Evolutionary conservation across 163 green algal genomes (phyloP), one percentile per base, ranked within the genome.

Genomic region (Volvox carteri): DNA sequence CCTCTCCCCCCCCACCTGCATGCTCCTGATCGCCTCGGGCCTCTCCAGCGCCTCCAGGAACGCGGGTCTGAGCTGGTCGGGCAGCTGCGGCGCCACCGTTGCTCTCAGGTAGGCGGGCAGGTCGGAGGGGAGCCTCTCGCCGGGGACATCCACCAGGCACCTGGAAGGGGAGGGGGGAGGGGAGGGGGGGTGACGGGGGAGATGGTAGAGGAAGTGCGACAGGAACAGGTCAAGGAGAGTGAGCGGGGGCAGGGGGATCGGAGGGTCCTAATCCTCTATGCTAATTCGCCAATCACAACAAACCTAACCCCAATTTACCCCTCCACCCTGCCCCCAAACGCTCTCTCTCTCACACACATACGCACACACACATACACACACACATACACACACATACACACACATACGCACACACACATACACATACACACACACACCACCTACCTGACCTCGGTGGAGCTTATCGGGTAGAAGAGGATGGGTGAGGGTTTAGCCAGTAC

Each of bases 381-480:
- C n/a, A n/a, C n/a, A n/a, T n/a, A n/a, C n/a, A n/a, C n/a, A n/a
- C n/a, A n/a, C n/a, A n/a, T n/a, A n/a, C n/a, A n/a, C n/a, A n/a
- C n/a, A n/a, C n/a, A n/a, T n/a, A n/a, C n/a, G n/a, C n/a, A n/a
- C n/a, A n/a, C n/a, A n/a, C n/a, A n/a, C n/a, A n/a, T n/a, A n/a
- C n/a, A n/a, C n/a, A n/a, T n/a, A n/a, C n/a, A n/a, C n/a, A n/a
- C n/a, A n/a, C n/a, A n/a, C n/a, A n/a, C n/a, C n/a, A n/a, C 65
- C 42, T 60, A 92, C 86, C 91, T 93, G 78, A 96, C 95, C 93
- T 98, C 95, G 23, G 81, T 95, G 30, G 91, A 93, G 75, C 91
- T 96, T 92, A 99, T 99, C 30, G 97, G 98, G 95, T 99, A 99
- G 93, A 99, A 99, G 19, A 99, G 96, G 78, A 99, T 95, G 37